Conservation (phyloP, 2,329 filamentous ascomycete genomes). For the Cladophialophora immunda region DNA sequence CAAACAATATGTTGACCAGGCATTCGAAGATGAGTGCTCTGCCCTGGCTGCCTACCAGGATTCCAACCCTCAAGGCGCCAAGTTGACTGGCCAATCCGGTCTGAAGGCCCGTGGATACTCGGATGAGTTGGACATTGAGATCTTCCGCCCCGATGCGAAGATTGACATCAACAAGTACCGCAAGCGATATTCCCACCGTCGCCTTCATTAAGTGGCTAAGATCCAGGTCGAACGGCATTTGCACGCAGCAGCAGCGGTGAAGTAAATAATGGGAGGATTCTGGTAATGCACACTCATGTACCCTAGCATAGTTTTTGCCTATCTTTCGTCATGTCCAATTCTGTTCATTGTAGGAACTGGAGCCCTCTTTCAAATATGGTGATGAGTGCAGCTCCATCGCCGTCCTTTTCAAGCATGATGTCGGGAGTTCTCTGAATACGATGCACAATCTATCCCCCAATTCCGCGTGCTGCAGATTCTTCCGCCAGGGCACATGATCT, state of each 20-base stretch:
- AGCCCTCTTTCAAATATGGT: background rate
- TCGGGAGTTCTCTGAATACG: conserved; percentile 5
- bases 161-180: conserved; percentile 28
- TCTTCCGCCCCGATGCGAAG: conserved; percentile 22
- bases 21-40: conserved; percentile 37
- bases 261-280: conserved; percentile 27
- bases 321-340: conserved; percentile 17
- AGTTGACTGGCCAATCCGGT: conserved; percentile 28
- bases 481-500: background rate
- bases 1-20: conserved; percentile 26
- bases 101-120: conserved; percentile 28
- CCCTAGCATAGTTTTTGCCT: conserved; percentile 20
- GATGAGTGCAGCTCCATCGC: conserved; percentile 3
- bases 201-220: conserved; percentile 23
- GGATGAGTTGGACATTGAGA: conserved; percentile 22
- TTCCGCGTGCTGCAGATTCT: background rate
- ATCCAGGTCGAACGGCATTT: conserved; percentile 4
- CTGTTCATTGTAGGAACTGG: conserved; percentile 11
- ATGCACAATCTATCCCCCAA: background rate
- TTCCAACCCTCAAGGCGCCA: conserved; percentile 24
- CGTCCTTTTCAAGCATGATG: conserved; percentile 12
- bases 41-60: conserved; percentile 25
- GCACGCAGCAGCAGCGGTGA: conserved; percentile 27
- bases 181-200: conserved; percentile 27
- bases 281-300: conserved; percentile 28